These are phyloP conservation scores for Aspergillus tamarii DNA, from an alignment of 2,329 filamentous ascomycete species.

Conservation along the genomic window DNA sequence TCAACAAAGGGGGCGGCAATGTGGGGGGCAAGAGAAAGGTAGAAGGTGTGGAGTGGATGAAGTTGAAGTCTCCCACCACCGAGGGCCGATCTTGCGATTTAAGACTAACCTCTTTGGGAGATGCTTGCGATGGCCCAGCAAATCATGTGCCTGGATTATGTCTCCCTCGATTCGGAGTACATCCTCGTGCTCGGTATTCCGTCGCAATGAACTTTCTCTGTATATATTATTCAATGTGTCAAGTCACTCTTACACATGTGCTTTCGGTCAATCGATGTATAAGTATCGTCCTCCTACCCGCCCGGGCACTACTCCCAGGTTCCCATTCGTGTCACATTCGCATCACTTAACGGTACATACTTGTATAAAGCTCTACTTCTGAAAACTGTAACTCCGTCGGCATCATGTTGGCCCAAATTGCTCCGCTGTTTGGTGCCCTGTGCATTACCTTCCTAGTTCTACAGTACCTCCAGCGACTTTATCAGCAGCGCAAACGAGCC, in stretches of 20 bases:
- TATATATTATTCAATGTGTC: neutral
- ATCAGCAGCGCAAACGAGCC: slow-evolving; percentile 28
- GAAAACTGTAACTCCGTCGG: neutral
- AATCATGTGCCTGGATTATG: neutral
- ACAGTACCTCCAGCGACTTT: slow-evolving; percentile 24
- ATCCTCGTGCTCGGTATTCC: neutral
- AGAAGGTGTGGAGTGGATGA: neutral
- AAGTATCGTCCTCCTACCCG: neutral
- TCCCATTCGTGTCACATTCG: neutral
- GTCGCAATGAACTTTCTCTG: neutral
- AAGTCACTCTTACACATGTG: neutral
- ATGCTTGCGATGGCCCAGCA: slow-evolving; percentile 21
- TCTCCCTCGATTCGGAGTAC: neutral
- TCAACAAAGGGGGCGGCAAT: neutral
- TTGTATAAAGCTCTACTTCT: neutral
- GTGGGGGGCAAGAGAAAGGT: neutral
- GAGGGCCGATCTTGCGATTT: neutral
- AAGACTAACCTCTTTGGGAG: slow-evolving; percentile 11
- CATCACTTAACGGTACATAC: neutral
- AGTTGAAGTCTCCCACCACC: neutral
- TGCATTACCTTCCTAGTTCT: slow-evolving; percentile 27
- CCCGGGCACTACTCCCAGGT: neutral
- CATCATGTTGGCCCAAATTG: slow-evolving; percentile 27
- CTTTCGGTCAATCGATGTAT: neutral
- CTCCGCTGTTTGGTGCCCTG: slow-evolving; percentile 25